phyloP scores from a whole-genome alignment of 2,329 filamentous ascomycete species.

The Hypoxylon sp. region DNA sequence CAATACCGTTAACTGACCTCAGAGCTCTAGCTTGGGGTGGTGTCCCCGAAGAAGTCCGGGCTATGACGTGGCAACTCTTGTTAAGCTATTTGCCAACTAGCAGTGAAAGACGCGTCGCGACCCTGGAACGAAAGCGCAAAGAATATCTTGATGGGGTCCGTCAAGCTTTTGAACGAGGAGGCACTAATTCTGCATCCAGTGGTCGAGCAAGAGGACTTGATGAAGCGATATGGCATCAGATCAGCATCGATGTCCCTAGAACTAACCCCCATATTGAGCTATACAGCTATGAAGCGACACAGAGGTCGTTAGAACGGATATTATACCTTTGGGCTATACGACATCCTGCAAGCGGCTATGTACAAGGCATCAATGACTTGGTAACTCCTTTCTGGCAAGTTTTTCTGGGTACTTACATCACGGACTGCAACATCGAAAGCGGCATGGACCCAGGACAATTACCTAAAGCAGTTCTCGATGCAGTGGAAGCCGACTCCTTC shows the following conservation, averaged over 20 bases:
- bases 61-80: slow-evolving; percentile 98
- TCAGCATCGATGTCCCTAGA: slow-evolving; percentile 96
- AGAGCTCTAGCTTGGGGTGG: slow-evolving; percentile 93
- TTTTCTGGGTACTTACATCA: slow-evolving; percentile 94
- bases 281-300: slow-evolving; percentile 96
- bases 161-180: slow-evolving; percentile 77
- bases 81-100: slow-evolving; percentile 97
- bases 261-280: slow-evolving; percentile 97
- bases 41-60: slow-evolving; percentile 92
- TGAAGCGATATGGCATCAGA: slow-evolving; percentile 99
- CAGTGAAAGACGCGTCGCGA: slow-evolving; percentile 90
- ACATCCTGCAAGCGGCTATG: slow-evolving; percentile 96
- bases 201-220: slow-evolving; percentile 79
- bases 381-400: slow-evolving; percentile 99
- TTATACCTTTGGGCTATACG: slow-evolving; percentile 98
- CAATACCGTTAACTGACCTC: slow-evolving; percentile 87
- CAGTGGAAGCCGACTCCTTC: slow-evolving; percentile 97
- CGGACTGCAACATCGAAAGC: slow-evolving; percentile 90
- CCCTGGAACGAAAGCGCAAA: slow-evolving; percentile 92
- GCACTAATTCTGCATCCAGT: slow-evolving; percentile 60
- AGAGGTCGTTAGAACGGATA: slow-evolving; percentile 93
- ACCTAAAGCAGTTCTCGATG: slow-evolving; percentile 90
- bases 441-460: slow-evolving; percentile 98
- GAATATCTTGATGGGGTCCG: slow-evolving; percentile 95
- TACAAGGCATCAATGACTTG: slow-evolving; percentile 98